Evolutionary conservation across 2,329 filamentous ascomycete genomes (phyloP).

Genomic region (Cladosporium cucumerinum): DNA sequence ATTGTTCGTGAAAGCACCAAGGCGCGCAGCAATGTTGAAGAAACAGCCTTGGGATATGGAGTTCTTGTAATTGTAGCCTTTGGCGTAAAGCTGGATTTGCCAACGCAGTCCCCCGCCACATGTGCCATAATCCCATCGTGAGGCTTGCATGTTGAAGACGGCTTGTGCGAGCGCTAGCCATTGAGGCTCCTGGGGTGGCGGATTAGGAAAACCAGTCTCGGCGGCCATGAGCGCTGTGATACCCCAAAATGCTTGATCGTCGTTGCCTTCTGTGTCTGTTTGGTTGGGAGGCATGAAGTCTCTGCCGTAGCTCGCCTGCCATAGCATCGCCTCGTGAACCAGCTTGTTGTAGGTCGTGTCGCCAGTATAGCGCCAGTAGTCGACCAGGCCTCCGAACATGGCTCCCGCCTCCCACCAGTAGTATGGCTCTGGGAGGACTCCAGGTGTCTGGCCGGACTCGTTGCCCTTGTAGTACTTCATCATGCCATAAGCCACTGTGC

Average conservation of each 20-base stretch:
- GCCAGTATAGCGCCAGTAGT: constrained; percentile 68
- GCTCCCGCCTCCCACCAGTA: constrained; percentile 62
- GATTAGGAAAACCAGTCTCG: constrained; percentile 47
- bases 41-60: constrained; percentile 53
- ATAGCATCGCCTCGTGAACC: constrained; percentile 55
- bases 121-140: constrained; percentile 36
- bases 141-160: constrained; percentile 39
- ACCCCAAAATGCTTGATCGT: constrained; percentile 59
- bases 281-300: constrained; percentile 56
- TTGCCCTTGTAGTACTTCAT: constrained; percentile 54
- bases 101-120: constrained; percentile 39
- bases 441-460: constrained; percentile 48
- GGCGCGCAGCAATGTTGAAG: constrained; percentile 47
- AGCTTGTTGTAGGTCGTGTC: constrained; percentile 61
- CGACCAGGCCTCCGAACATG: constrained; percentile 65
- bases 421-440: constrained; percentile 60
- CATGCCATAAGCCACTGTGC: constrained; percentile 46
- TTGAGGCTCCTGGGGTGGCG: constrained; percentile 38
- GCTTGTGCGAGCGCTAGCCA: constrained; percentile 45
- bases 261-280: constrained; percentile 43
- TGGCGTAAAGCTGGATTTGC: constrained; percentile 45
- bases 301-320: constrained; percentile 55
- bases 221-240: constrained; percentile 55
- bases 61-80: constrained; percentile 49
- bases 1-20: constrained; percentile 41